phyloP scores from a whole-genome alignment of 2,329 filamentous ascomycete genomes.

The Didymella lethalis region DNA sequence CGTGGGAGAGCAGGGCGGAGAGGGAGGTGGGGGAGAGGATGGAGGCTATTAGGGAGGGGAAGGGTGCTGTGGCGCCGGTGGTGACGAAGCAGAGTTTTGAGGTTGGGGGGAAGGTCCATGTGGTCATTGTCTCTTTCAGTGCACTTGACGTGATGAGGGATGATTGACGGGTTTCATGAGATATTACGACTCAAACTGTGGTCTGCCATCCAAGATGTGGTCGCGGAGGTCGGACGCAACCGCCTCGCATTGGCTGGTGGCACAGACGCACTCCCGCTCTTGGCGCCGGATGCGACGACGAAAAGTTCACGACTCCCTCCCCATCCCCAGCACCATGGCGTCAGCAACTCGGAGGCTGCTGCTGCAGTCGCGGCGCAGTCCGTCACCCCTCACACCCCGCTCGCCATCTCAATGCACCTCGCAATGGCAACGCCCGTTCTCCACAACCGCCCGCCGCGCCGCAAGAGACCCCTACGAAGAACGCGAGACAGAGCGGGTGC shows the following conservation, averaged over 20 bases:
- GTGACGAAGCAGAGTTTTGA: conserved; percentile 78
- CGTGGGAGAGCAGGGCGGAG: conserved; percentile 61
- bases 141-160: neutral
- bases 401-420: conserved; percentile 26
- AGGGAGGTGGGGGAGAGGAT: conserved; percentile 71
- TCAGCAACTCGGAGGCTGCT: conserved; percentile 47
- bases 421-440: conserved; percentile 48
- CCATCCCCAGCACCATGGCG: conserved; percentile 41
- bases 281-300: conserved; percentile 26
- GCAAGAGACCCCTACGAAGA: conserved; percentile 30
- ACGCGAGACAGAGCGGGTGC: conserved; percentile 12
- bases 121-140: neutral
- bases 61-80: conserved; percentile 89
- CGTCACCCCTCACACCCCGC: conserved; percentile 34
- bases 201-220: conserved; percentile 3
- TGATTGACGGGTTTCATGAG: too few species aligned
- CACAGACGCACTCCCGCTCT: conserved; percentile 27
- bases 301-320: conserved; percentile 43
- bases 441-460: conserved; percentile 34
- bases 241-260: conserved; percentile 29
- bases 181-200: neutral
- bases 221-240: conserved; percentile 36
- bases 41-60: conserved; percentile 73
- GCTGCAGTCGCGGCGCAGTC: conserved; percentile 40
- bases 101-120: conserved; percentile 32